Evolutionary conservation across 1,139 yeast species (phyloP).

Genomic region (Geotrichum reessii): DNA sequence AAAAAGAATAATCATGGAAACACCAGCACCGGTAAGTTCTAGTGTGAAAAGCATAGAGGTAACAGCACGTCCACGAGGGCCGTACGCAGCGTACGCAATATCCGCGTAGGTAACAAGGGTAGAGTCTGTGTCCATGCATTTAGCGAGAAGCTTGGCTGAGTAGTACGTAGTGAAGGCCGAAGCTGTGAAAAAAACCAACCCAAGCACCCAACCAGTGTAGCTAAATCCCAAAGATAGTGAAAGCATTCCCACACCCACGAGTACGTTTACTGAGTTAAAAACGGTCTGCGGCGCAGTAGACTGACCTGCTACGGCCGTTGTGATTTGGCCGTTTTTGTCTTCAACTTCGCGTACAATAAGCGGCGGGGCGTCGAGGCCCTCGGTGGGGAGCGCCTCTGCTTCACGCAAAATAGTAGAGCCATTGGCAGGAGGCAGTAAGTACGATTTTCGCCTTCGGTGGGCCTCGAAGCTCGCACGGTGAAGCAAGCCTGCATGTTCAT

Average conservation of each 20-base stretch:
- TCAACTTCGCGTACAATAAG: constrained; percentile 61
- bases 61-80: constrained; percentile 51
- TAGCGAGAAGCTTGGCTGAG: constrained; percentile 62
- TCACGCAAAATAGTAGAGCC: constrained; percentile 28
- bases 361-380: constrained; percentile 47
- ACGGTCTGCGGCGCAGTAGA: constrained; percentile 85
- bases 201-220: constrained; percentile 76
- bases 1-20: constrained; percentile 70
- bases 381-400: constrained; percentile 28
- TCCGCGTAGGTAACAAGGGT: constrained; percentile 86
- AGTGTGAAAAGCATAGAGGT: constrained; percentile 68
- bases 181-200: constrained; percentile 46
- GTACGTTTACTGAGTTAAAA: constrained; percentile 77
- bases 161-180: constrained; percentile 61
- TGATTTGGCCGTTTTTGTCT: constrained; percentile 65
- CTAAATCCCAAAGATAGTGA: constrained; percentile 77
- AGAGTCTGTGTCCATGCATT: constrained; percentile 65
- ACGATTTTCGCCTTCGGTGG: constrained; percentile 25
- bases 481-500: neutral
- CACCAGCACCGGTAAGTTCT: constrained; percentile 74
- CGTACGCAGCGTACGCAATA: constrained; percentile 72
- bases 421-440: constrained; percentile 21
- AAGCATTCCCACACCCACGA: constrained; percentile 80
- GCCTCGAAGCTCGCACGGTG: neutral
- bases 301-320: constrained; percentile 73